phyloP scores from a whole-genome alignment of 177 flowering plant species.

The Tripterygium wilfordii region DNA sequence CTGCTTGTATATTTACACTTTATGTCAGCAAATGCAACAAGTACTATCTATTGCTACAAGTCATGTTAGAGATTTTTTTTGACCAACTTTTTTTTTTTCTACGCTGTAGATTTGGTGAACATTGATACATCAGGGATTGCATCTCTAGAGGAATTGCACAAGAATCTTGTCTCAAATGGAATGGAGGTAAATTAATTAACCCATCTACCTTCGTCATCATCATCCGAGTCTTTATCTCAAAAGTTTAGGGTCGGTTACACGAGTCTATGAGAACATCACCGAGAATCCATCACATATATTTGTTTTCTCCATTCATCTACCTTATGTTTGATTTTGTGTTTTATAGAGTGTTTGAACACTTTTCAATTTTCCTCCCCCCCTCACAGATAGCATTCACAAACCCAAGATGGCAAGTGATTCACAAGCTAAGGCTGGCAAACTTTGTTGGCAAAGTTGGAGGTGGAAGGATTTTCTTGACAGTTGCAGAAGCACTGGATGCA shows the following conservation, averaged over 20 bases:
- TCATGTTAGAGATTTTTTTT: too few species aligned
- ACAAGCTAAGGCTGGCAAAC: constrained; percentile 58
- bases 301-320: too few species aligned
- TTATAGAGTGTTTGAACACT: neutral
- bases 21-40: too few species aligned
- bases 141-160: constrained; percentile 57
- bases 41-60: too few species aligned
- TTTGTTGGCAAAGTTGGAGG: constrained; percentile 50
- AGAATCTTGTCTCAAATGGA: constrained; percentile 28
- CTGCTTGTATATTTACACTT: too few species aligned
- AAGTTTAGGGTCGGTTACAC: too few species aligned
- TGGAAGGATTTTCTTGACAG: constrained; percentile 48
- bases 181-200: constrained; percentile 32
- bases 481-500: constrained; percentile 62
- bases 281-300: too few species aligned
- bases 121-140: constrained; percentile 64
- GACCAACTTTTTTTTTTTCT: neutral
- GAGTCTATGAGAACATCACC: too few species aligned
- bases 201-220: too few species aligned
- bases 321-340: neutral
- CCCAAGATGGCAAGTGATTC: constrained; percentile 71
- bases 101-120: constrained; percentile 50
- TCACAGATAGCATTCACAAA: constrained; percentile 59
- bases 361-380: neutral
- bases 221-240: too few species aligned